These are phyloP conservation scores for Cotoneaster glaucophyllus DNA, from an alignment of 306 rosid genomes.

Conservation along the genomic window DNA sequence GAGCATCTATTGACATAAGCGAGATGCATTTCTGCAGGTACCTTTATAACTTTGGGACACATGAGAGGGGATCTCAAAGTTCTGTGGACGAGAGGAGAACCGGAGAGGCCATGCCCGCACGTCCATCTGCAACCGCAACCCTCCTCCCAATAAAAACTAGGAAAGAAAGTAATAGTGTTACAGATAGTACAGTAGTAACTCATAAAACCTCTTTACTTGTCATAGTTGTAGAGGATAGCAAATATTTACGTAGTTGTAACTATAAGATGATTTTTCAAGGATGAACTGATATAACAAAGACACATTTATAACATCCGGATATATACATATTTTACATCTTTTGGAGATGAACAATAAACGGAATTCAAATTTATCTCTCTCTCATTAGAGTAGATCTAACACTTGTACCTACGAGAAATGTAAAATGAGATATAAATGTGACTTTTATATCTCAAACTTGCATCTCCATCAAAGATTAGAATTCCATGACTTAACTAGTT, in stretches of 20 bases:
- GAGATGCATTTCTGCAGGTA: constrained; percentile 42
- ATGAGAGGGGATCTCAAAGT: constrained; percentile 82
- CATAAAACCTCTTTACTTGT: not conserved
- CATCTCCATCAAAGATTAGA: too few relatives aligned
- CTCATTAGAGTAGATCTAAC: too few relatives aligned
- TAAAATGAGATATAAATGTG: too few relatives aligned
- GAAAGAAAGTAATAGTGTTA: constrained; percentile 17
- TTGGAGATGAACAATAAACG: too few relatives aligned
- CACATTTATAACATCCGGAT: not conserved
- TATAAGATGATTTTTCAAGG: not conserved
- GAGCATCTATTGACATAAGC: not conserved
- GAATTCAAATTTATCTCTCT: too few relatives aligned
- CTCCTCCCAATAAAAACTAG: constrained; percentile 34
- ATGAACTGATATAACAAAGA: constrained; percentile 3
- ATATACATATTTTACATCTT: too few relatives aligned
- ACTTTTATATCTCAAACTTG: too few relatives aligned
- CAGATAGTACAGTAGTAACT: constrained; percentile 23
- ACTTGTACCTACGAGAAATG: too few relatives aligned
- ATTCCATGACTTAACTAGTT: too few relatives aligned
- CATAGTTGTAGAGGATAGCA: constrained; percentile 27
- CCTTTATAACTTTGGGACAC: constrained; percentile 83
- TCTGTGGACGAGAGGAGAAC: constrained; percentile 93
- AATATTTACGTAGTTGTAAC: constrained; percentile 23
- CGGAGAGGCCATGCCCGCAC: constrained; percentile 82
- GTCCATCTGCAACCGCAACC: constrained; percentile 33